These are phyloP conservation scores for Hordeum vulgare DNA, from an alignment of 176 grass and related monocot genomes.

Conservation along the genomic window MorexV3_pseudomolecules_assembly NC_058518.1:438645521-438646020, in stretches of 20 bases:
- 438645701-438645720: constrained; percentile 19
- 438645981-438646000: constrained; percentile 22
- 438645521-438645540: not conserved
- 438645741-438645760: constrained; percentile 63
- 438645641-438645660: constrained; percentile 2
- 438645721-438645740: constrained; percentile 34
- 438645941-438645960: constrained; percentile 52
- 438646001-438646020: not conserved
- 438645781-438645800: too few relatives aligned
- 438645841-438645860: not conserved
- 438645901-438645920: not conserved
- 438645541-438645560: constrained; percentile 13
- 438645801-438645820: not conserved
- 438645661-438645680: constrained; percentile 68
- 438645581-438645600: constrained; percentile 33
- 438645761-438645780: too few relatives aligned
- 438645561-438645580: constrained; percentile 31
- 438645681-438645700: constrained; percentile 45
- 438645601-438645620: not conserved
- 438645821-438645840: not conserved
- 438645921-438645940: not conserved
- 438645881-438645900: not conserved
- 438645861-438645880: not conserved
- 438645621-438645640: not conserved
- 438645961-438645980: constrained; percentile 29